phyloP scores from a whole-genome alignment of 2,329 filamentous ascomycete genomes.

The Kalaharituber pfeilii region DNA sequence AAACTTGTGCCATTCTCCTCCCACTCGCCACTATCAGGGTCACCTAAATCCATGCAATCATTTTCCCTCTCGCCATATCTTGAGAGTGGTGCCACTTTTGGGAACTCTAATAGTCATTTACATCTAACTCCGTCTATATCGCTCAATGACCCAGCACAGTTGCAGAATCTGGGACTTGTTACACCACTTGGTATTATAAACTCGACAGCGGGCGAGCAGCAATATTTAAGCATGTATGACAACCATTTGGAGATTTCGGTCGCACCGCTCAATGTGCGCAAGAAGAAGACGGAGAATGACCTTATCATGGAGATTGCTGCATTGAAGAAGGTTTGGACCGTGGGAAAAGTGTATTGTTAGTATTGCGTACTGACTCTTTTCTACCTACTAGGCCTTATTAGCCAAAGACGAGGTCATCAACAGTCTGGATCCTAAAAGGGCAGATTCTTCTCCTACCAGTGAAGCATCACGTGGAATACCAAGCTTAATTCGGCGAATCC shows the following conservation, averaged over 20 bases:
- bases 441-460: no score
- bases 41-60: not conserved
- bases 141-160: not conserved
- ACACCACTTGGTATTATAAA: not conserved
- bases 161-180: not conserved
- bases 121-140: not conserved
- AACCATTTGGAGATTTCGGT: not conserved
- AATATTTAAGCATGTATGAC: not conserved
- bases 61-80: not conserved
- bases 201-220: not conserved
- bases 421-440: not conserved
- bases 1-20: not conserved
- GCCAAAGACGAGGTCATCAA: not conserved
- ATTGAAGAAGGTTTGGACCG: conserved; percentile 10
- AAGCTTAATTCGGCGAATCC: conserved; percentile 4
- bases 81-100: not conserved
- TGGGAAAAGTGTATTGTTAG: not conserved
- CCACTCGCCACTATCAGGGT: not conserved
- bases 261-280: not conserved
- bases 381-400: not conserved
- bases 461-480: no score
- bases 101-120: not conserved
- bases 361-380: not conserved
- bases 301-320: conserved; percentile 3
- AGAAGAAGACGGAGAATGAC: conserved; percentile 3